Evolutionary conservation across 2,329 filamentous ascomycete genomes (phyloP), one percentile per base, ranked within the genome.

Genomic region (Aspergillus quadrilineatus): DNA sequence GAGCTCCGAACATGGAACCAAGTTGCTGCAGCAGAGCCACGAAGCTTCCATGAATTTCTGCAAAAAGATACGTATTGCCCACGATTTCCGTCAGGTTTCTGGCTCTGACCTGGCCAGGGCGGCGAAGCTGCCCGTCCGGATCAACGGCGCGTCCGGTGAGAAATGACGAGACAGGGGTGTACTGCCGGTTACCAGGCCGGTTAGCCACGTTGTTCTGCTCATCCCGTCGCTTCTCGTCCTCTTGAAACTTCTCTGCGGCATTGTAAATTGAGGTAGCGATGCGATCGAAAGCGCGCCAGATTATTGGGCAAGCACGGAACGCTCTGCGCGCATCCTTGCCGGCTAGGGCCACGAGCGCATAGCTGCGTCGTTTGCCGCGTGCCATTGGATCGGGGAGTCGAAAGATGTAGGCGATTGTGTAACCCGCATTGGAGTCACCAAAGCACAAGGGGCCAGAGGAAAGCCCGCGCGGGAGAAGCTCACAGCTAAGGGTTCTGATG

Each of bases 381-480:
- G 82, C 82, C 67, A 82, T 79, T 14, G 81, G 81, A 63, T 85
- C 82, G 12, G 80, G 79, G 15, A 85, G 75, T 44, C 82, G 81
- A 68, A 85, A 85, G 41, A 83, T 77, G 65, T 83, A 85, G 42
- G 82, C 82, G 51, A 85, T 82, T 15, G 82, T 84, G 70, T 84
- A 83, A 51, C 82, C 82, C 5, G 80, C 76, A 17, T 75, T 75
- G 0, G 79, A 74, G 59, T 85, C 82, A 29, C 82, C 82, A 61
- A 85, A 85, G 63, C 79, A 82, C 46, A 85, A 70, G n/a, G 81
- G 80, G 0, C 82, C 82, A 6, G 82, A 82, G 0, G 81, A 79
- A 41, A 82, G 78, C 48, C 82, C 81, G 36, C 78, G 77, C 3
- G 82, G 82, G 3, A 85, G 73, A 8, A 79, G 75, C 65, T 85